Base-by-base conservation (phyloP, 306 rosid species). In the Lithocarpus polystachyus region DNA sequence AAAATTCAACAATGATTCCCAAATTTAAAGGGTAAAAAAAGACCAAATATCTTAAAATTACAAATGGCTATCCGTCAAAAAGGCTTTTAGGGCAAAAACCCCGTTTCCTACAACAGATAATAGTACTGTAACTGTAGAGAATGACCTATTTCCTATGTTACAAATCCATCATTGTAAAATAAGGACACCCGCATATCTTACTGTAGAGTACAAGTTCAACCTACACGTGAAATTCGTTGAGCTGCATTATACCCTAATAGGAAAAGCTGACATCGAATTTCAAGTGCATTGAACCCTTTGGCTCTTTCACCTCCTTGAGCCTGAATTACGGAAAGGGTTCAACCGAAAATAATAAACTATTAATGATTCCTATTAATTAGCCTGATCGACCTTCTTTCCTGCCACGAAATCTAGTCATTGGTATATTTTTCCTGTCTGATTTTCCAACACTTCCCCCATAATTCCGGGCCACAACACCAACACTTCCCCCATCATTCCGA, bases 371-470 rank as follows among this genome's bases (percentile, higher is more conserved):
- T 85, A 78, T 79, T 78, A 70, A 56, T 74, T 75, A 67, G 73
- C 68, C 85, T 24, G 83, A 67, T 35, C 90, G 87, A n/a, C 99
- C 99, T 86, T 90, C 98, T 84, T 95, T 96, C 85, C 98, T 88
- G 81, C 96, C 84, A 35, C 93, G 86, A 67, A 90, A 19, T 88
- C 86, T 88, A 28, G 81, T 13, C 26, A 55, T 65, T 7, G 89
- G 84, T 76, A 83, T 89, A 24, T 71, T 81, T 74, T 82, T 86
- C 75, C 61, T 87, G 24, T 83, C 75, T 75, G 85, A 48, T 76
- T 70, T 84, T 74, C 72, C 82, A 68, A 82, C 33, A 37, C 9
- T 20, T 48, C 29, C 82, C 56, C 75, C 94, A 55, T 82, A 89
- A 0, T 56, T 24, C 77, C 93, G 84, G 48, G 93, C 40, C 74